Percentiles rank a stretch among this genome's conserved stretches.
Conservation (phyloP, 192 early-diverging fungal genomes). For the Coemansia javaensis region DNA sequence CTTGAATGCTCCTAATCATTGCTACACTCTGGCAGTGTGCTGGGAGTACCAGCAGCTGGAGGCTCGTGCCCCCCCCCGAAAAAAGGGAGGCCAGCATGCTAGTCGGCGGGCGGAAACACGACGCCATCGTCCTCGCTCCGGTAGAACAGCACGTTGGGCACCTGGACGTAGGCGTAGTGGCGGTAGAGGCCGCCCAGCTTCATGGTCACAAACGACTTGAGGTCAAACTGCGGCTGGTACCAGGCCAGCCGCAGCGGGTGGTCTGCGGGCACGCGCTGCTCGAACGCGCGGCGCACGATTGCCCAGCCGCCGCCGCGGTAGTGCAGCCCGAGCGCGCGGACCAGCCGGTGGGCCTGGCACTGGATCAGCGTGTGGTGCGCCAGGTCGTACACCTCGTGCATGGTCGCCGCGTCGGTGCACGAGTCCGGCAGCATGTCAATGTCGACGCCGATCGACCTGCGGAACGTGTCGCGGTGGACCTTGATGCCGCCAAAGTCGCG, state of each 20-base stretch:
- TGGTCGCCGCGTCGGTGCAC: slow-evolving; percentile 50
- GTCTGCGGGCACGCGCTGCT: slow-evolving; percentile 39
- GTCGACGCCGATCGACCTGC: slow-evolving; percentile 35
- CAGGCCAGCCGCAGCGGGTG: slow-evolving; percentile 49
- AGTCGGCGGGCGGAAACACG: slow-evolving; percentile 2
- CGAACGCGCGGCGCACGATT: slow-evolving; percentile 52
- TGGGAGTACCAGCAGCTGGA: too few relatives aligned
- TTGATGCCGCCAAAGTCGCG: slow-evolving; percentile 70
- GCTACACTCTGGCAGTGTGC: too few relatives aligned
- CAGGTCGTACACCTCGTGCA: slow-evolving; percentile 52
- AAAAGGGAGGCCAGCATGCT: too few relatives aligned
- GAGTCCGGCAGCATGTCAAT: slow-evolving; percentile 55
- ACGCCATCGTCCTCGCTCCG: slow-evolving; percentile 18
- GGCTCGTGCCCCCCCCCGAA: too few relatives aligned
- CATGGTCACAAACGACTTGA: slow-evolving; percentile 64
- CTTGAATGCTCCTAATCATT: too few relatives aligned
- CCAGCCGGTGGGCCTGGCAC: slow-evolving; percentile 57
- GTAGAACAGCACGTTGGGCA: slow-evolving; percentile 50
- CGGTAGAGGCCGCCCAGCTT: slow-evolving; percentile 64
- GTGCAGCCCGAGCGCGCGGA: slow-evolving; percentile 57
- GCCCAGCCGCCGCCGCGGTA: slow-evolving; percentile 58
- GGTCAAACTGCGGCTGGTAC: slow-evolving; percentile 45
- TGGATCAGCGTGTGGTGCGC: slow-evolving; percentile 62
- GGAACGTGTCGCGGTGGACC: slow-evolving; percentile 54
- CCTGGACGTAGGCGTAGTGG: slow-evolving; percentile 50